Evolutionary conservation across 345 rosid genomes (phyloP).

Genomic region (Carallia brachiata): DNA sequence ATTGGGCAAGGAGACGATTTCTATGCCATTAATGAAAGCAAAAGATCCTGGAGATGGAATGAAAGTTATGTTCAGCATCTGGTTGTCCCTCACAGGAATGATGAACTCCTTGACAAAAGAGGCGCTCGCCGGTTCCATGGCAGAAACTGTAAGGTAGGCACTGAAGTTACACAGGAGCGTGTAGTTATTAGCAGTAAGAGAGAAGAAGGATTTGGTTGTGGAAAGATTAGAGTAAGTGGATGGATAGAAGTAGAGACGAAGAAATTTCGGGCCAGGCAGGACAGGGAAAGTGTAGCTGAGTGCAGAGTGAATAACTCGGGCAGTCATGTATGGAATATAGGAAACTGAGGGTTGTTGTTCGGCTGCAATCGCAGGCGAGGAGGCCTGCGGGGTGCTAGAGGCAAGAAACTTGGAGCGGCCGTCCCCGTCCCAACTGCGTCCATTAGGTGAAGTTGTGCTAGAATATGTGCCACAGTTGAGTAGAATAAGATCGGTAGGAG

Average conservation of each 20-base stretch:
- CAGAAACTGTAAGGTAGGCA: conserved; percentile 2
- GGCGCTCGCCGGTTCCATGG: neutral
- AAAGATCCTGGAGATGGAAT: conserved; percentile 6
- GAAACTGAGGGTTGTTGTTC: neutral
- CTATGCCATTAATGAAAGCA: conserved; percentile 39
- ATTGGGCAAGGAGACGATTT: conserved; percentile 36
- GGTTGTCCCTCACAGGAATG: neutral
- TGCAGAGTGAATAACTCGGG: conserved; percentile 17
- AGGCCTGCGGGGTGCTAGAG: neutral
- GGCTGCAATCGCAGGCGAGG: conserved; percentile 1
- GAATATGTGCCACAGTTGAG: conserved; percentile 26
- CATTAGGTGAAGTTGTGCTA: neutral
- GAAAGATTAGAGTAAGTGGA: neutral
- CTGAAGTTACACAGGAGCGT: conserved; percentile 12
- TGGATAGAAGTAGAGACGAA: conserved; percentile 25
- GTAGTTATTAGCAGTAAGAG: conserved; percentile 4
- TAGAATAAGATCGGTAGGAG: conserved; percentile 7
- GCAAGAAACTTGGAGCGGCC: conserved; percentile 12
- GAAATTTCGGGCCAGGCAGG: conserved; percentile 34
- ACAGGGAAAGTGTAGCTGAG: conserved; percentile 36
- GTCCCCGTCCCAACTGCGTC: conserved; percentile 29
- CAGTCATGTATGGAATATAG: conserved; percentile 15
- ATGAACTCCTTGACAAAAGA: neutral
- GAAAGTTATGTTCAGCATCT: neutral
- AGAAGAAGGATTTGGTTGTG: neutral